A percentile compares a stretch with the other conserved stretches of the same genome.
phyloP scores from a whole-genome alignment of 306 rosid genomes.

The Castanospermum australe region DNA sequence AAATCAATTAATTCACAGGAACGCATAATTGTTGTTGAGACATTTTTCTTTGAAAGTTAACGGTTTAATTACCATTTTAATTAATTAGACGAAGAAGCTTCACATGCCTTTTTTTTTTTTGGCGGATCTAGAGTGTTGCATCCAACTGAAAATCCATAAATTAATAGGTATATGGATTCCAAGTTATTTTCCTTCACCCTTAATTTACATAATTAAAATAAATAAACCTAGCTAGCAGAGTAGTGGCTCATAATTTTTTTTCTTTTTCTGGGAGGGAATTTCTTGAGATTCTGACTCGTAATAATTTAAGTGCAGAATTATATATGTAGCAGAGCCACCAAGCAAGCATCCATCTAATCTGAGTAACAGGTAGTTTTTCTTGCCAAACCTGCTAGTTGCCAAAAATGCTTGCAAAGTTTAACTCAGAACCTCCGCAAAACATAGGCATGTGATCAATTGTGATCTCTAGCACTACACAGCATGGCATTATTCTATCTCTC shows the following conservation, averaged over 20 bases:
- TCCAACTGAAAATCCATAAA: too few species aligned
- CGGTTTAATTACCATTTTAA: too few species aligned
- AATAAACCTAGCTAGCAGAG: background rate
- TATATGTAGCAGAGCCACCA: too few species aligned
- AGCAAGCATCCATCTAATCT: background rate
- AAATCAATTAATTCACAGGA: too few species aligned
- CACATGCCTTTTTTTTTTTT: too few species aligned
- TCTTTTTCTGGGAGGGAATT: background rate
- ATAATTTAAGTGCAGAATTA: background rate
- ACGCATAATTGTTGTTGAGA: too few species aligned
- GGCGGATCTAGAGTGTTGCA: too few species aligned
- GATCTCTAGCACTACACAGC: background rate
- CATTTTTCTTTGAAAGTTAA: too few species aligned
- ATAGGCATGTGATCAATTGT: conserved; percentile 39
- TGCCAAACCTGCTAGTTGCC: conserved; percentile 1
- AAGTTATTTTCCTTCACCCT: background rate
- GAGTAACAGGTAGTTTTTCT: background rate
- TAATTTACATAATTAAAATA: background rate
- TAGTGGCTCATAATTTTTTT: too few species aligned
- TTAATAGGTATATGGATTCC: background rate
- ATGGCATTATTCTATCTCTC: background rate
- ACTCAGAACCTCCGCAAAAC: conserved; percentile 25
- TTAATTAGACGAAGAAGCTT: too few species aligned
- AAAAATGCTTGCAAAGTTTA: background rate
- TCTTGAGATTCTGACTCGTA: conserved; percentile 30